phyloP scores from a whole-genome alignment of 306 rosid genomes.

The Vigna angularis region DNA sequence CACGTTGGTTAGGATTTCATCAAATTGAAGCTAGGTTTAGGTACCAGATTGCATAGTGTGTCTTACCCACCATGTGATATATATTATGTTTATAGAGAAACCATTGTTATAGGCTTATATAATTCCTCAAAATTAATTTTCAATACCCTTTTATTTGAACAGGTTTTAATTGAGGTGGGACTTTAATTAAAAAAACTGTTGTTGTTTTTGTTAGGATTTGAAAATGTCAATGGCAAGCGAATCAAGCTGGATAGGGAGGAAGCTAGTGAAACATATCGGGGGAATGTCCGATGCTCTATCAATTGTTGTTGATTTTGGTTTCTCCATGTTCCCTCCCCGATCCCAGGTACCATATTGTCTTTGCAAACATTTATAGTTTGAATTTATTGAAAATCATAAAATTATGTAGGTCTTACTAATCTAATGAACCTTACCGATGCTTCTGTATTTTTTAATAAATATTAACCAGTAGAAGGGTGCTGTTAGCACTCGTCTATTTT shows the following conservation, averaged over 20 bases:
- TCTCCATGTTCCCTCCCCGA: conserved; percentile 64
- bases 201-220: conserved; percentile 16
- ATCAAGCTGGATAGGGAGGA: conserved; percentile 84
- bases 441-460: not conserved
- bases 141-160: not conserved
- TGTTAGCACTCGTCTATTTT: not conserved
- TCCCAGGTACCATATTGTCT: conserved; percentile 56
- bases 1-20: not conserved
- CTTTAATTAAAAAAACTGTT: not conserved
- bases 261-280: conserved; percentile 79
- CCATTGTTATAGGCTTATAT: not conserved
- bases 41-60: not conserved
- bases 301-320: conserved; percentile 88
- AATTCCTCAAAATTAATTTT: not conserved
- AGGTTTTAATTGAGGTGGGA: not conserved
- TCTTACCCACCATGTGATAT: not conserved
- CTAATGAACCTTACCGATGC: not conserved
- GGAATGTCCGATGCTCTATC: conserved; percentile 93
- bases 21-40: conserved; percentile 4
- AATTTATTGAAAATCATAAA: not conserved
- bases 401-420: not conserved
- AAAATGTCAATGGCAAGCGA: conserved; percentile 74
- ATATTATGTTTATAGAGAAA: not conserved
- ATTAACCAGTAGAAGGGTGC: not conserved
- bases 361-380: not conserved